Conservation (phyloP, 2,329 filamentous ascomycete genomes). For the Nothophaeocryptopus gaeumannii region DNA sequence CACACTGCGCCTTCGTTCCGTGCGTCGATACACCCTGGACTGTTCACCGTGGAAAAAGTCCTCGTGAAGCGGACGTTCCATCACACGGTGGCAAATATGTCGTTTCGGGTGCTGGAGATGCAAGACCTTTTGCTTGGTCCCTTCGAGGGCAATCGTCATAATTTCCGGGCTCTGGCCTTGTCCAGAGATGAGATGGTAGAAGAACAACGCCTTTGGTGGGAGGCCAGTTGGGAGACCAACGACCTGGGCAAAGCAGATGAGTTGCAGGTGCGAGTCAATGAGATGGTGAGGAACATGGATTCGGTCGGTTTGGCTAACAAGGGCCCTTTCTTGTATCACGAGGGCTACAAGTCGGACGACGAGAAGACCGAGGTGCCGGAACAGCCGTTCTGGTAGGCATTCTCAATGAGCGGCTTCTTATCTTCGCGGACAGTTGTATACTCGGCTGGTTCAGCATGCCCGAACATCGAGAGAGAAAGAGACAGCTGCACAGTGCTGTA, state of each 20-base stretch:
- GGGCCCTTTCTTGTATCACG: constrained; percentile 5
- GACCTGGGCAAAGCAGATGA: constrained; percentile 14
- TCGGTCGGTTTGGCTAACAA: constrained; percentile 16
- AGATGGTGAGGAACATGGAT: constrained; percentile 19
- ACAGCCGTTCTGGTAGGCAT: constrained; percentile 11
- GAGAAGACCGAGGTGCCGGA: constrained; percentile 3
- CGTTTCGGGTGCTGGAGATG: constrained; percentile 10
- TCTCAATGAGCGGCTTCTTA: too few species aligned
- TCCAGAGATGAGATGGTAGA: constrained; percentile 16
- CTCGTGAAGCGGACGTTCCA: constrained; percentile 15
- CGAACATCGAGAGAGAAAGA: too few species aligned
- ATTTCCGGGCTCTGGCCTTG: constrained; percentile 12
- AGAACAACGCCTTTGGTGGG: constrained; percentile 19
- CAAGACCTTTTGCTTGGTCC: constrained; percentile 13
- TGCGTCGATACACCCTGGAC: constrained; percentile 1
- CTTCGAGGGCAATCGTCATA: constrained; percentile 10
- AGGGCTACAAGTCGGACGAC: constrained; percentile 7
- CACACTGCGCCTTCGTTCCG: constrained; percentile 14
- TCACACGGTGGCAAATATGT: constrained; percentile 6
- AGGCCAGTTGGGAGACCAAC: constrained; percentile 18
- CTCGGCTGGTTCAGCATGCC: too few species aligned
- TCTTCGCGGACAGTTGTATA: too few species aligned
- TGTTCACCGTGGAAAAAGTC: constrained; percentile 13
- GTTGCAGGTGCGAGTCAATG: constrained; percentile 14
- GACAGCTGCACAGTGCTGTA: too few species aligned